Conservation (phyloP, 2,329 filamentous ascomycete genomes). For the Aspergillus proliferans region DNA sequence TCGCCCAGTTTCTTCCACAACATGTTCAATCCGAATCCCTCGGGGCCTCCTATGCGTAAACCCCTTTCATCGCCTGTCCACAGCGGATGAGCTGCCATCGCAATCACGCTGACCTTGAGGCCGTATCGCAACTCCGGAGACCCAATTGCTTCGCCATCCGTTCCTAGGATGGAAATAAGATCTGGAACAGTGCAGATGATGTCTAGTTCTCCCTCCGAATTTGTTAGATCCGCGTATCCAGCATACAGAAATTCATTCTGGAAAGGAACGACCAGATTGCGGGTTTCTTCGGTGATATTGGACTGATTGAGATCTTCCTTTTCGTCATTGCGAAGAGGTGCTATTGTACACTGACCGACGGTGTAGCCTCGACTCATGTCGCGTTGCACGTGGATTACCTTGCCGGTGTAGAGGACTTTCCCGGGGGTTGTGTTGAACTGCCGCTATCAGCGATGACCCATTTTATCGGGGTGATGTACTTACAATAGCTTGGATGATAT, state of each 20-base stretch:
- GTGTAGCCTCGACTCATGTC: conserved; percentile 34
- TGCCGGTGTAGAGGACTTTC: conserved; percentile 40
- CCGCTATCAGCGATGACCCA: conserved; percentile 2
- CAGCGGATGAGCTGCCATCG: conserved; percentile 44
- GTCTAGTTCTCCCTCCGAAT: conserved; percentile 5
- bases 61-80: conserved; percentile 40
- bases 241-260: conserved; percentile 27
- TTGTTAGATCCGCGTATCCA: conserved; percentile 10
- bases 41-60: conserved; percentile 36
- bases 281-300: conserved; percentile 1
- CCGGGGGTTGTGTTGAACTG: conserved; percentile 26
- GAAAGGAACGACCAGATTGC: conserved; percentile 16
- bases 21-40: conserved; percentile 28
- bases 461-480: conserved; percentile 8
- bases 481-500: conserved; percentile 40
- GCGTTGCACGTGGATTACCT: conserved; percentile 40
- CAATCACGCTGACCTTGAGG: conserved; percentile 46
- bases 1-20: conserved; percentile 15
- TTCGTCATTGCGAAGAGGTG: conserved; percentile 20
- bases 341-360: conserved; percentile 28
- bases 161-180: conserved; percentile 33
- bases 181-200: conserved; percentile 28
- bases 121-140: conserved; percentile 49
- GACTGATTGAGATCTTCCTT: conserved; percentile 2
- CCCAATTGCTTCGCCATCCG: conserved; percentile 46